Conservation (phyloP, 2,329 filamentous ascomycete genomes). For the Arthrobotrys musiformis region DNA sequence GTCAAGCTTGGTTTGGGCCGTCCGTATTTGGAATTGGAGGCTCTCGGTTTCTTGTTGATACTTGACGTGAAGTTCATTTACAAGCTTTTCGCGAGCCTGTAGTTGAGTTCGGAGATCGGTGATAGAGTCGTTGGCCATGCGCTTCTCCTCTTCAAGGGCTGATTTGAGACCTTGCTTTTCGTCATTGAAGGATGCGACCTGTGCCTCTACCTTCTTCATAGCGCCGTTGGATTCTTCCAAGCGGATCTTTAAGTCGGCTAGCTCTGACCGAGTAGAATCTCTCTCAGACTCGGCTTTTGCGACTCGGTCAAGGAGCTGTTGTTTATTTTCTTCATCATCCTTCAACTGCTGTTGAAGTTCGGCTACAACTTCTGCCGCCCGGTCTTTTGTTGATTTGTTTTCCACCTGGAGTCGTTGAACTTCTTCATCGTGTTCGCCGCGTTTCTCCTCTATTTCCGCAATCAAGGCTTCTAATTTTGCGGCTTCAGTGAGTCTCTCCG, state of each 20-base stretch:
- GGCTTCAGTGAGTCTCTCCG: constrained; percentile 23
- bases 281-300: constrained; percentile 49
- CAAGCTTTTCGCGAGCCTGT: constrained; percentile 31
- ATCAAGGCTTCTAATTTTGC: constrained; percentile 29
- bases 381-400: constrained; percentile 35
- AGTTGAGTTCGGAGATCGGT: constrained; percentile 34
- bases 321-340: constrained; percentile 47
- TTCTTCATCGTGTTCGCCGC: constrained; percentile 18
- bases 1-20: constrained; percentile 41
- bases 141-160: constrained; percentile 31
- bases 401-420: constrained; percentile 20
- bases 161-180: neutral
- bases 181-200: constrained; percentile 24
- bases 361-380: constrained; percentile 34
- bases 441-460: constrained; percentile 25
- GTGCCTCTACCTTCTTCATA: constrained; percentile 28
- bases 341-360: constrained; percentile 47
- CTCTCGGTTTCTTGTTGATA: constrained; percentile 36
- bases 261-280: constrained; percentile 7
- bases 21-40: constrained; percentile 43
- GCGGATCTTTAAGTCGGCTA: constrained; percentile 2
- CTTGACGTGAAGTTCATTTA: constrained; percentile 26
- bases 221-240: constrained; percentile 36
- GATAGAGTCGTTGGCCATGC: constrained; percentile 2
- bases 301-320: constrained; percentile 46